A percentile compares a stretch with the other conserved stretches of the same genome.
Conservation (phyloP, 345 rosid species). For the Psidium guajava region DNA sequence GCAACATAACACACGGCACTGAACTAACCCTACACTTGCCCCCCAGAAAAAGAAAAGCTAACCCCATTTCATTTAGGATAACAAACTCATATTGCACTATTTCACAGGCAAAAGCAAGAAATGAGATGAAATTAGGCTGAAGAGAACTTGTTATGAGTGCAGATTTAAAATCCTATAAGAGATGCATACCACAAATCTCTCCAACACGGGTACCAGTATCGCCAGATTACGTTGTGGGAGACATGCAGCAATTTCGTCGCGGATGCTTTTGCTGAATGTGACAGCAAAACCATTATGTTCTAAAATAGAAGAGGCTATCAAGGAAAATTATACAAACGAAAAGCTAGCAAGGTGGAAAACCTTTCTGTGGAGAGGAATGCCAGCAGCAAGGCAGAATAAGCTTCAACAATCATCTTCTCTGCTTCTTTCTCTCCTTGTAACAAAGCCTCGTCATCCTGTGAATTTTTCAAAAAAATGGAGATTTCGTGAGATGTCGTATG, state of each 20-base stretch:
- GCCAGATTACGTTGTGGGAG: slow-evolving; percentile 65
- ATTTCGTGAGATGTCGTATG: not conserved
- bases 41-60: not conserved
- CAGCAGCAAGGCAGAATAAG: slow-evolving; percentile 85
- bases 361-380: slow-evolving; percentile 98
- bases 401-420: slow-evolving; percentile 97
- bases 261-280: slow-evolving; percentile 55
- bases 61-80: not conserved
- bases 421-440: slow-evolving; percentile 96
- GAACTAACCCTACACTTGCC: not conserved
- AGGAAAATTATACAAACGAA: not conserved
- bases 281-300: slow-evolving; percentile 3
- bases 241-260: slow-evolving; percentile 59
- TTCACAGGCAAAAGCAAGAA: not conserved
- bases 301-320: not conserved
- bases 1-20: not conserved
- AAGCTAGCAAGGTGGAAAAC: slow-evolving; percentile 15
- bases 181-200: slow-evolving; percentile 89
- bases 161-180: not conserved
- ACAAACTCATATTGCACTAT: not conserved
- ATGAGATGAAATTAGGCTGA: not conserved
- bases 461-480: not conserved
- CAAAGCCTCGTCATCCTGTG: slow-evolving; percentile 72
- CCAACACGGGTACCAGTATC: slow-evolving; percentile 80
- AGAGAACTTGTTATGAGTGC: not conserved